Conservation (phyloP, 495 filamentous ascomycete genomes). For the Talaromyces borbonicus region DNA sequence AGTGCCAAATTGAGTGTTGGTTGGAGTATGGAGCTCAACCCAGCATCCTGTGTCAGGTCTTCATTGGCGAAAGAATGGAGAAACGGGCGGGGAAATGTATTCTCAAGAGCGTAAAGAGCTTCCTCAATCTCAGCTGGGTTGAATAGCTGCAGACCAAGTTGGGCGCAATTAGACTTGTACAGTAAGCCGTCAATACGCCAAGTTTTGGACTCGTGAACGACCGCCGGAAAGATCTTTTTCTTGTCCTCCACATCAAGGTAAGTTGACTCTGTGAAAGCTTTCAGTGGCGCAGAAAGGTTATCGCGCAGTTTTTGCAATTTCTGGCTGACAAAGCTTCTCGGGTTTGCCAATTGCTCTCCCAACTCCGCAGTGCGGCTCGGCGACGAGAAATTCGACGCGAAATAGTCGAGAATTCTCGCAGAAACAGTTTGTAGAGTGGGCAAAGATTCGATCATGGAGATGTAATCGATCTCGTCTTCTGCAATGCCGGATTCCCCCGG, state of each 20-base stretch:
- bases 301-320: slow-evolving; percentile 8
- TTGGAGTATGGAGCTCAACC: slow-evolving; percentile 18
- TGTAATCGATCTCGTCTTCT: slow-evolving; percentile 12
- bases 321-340: slow-evolving; percentile 20
- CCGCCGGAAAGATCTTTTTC: slow-evolving; percentile 13
- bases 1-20: slow-evolving; percentile 30
- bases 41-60: slow-evolving; percentile 6
- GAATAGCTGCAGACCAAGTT: slow-evolving; percentile 25
- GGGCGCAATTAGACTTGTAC: slow-evolving; percentile 31
- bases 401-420: slow-evolving; percentile 18
- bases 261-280: slow-evolving; percentile 15
- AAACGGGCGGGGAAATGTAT: slow-evolving; percentile 24
- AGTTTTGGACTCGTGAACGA: slow-evolving; percentile 1
- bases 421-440: slow-evolving; percentile 23
- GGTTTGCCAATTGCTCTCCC: slow-evolving; percentile 17
- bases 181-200: slow-evolving; percentile 23
- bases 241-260: slow-evolving; percentile 22
- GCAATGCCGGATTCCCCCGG: slow-evolving; percentile 15
- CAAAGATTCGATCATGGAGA: slow-evolving; percentile 26
- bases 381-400: slow-evolving; percentile 15
- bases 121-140: slow-evolving; percentile 13
- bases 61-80: slow-evolving; percentile 15
- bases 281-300: slow-evolving; percentile 11
- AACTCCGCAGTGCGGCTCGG: slow-evolving; percentile 16
- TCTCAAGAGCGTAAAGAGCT: slow-evolving; percentile 21